Evolutionary conservation across 1,284 basidiomycete genomes (phyloP).

Genomic region (Tilletia caries): DNA sequence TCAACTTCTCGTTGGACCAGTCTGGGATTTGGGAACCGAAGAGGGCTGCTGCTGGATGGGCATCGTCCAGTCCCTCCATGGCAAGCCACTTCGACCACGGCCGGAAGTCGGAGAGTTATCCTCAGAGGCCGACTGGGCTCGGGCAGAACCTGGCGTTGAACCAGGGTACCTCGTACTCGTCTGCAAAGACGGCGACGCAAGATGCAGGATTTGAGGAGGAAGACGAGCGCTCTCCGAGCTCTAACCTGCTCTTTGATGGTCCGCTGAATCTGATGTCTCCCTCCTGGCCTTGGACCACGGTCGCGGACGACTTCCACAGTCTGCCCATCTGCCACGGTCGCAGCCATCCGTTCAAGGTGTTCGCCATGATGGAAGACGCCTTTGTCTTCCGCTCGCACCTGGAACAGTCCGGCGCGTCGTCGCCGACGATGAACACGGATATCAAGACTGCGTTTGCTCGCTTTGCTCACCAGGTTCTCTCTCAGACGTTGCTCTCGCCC

Average conservation of each 20-base stretch:
- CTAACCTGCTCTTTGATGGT: neutral
- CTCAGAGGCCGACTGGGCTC: neutral
- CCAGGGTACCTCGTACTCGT: neutral
- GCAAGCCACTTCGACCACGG: neutral
- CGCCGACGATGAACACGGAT: constrained; percentile 9
- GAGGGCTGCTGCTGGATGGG: neutral
- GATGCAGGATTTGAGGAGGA: neutral
- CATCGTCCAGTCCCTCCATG: neutral
- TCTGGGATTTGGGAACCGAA: constrained; percentile 19
- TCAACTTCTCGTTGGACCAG: constrained; percentile 19
- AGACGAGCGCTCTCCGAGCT: neutral
- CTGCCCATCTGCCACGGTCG: constrained; percentile 4
- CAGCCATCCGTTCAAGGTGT: constrained; percentile 19
- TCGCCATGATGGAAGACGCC: constrained; percentile 3
- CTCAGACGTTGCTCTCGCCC: constrained; percentile 48
- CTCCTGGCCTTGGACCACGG: constrained; percentile 12
- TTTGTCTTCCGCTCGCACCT: neutral
- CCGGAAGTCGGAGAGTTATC: neutral
- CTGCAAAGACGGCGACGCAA: constrained; percentile 4
- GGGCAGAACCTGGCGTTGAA: neutral
- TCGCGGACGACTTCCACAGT: constrained; percentile 6
- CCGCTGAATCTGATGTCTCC: constrained; percentile 1
- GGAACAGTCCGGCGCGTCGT: neutral
- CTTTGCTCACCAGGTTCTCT: constrained; percentile 49
- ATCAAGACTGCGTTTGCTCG: constrained; percentile 14